phyloP scores from a whole-genome alignment of 805 yeast species.

The Maudiozyma bulderi region DNA sequence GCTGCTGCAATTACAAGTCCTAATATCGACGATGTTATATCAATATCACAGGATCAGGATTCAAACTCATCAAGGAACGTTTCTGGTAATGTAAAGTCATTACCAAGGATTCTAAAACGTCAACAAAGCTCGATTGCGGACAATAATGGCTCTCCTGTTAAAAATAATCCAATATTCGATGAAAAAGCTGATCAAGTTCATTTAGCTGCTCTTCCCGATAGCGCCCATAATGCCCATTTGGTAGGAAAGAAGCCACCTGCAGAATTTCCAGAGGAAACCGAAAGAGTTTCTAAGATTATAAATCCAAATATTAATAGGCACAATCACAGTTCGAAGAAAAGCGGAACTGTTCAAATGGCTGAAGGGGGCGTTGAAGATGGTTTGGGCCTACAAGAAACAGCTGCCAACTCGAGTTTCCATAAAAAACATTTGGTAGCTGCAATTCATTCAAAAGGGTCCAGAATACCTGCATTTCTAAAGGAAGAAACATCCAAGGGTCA shows the following conservation, averaged over 20 bases:
- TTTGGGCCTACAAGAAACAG: background rate
- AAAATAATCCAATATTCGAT: constrained; percentile 13
- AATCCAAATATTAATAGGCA: background rate
- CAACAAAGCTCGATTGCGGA: constrained; percentile 28
- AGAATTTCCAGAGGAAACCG: background rate
- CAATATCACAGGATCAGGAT: background rate
- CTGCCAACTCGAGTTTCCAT: constrained; percentile 18
- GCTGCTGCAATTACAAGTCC: background rate
- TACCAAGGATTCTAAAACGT: constrained; percentile 9
- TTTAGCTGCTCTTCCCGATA: constrained; percentile 24
- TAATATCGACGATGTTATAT: background rate
- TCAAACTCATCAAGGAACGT: background rate
- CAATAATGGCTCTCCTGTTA: constrained; percentile 25
- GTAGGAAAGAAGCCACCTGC: background rate
- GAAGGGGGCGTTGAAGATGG: background rate
- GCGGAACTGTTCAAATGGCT: background rate
- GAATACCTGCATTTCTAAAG: constrained; percentile 16
- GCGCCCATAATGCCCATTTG: background rate
- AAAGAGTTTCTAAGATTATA: background rate
- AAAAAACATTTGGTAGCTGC: constrained; percentile 22
- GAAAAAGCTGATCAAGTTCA: constrained; percentile 16
- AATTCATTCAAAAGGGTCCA: constrained; percentile 18
- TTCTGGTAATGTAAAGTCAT: background rate
- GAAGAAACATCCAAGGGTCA: constrained; percentile 2
- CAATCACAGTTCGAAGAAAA: background rate